Percentiles rank a stretch among this genome's conserved stretches.
Conservation (phyloP, 768 basidiomycete species). For the Trichaptum fuscoviolaceum region DNA sequence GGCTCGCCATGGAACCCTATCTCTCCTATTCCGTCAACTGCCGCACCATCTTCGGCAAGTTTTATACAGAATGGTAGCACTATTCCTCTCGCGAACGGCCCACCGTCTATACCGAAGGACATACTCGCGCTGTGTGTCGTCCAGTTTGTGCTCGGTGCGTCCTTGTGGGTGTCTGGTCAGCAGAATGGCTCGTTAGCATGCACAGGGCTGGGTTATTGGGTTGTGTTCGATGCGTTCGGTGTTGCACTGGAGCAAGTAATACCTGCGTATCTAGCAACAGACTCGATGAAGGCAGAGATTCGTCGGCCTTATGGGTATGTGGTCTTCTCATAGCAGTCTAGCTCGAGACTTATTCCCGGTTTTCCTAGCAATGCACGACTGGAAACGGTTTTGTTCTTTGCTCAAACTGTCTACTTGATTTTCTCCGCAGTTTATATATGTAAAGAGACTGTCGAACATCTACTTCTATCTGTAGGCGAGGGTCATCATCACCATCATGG, state of each 20-base stretch:
- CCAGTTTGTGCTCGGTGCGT: conserved; percentile 62
- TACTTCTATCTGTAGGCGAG: conserved; percentile 65
- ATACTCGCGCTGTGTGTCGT: conserved; percentile 12
- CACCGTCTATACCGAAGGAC: conserved; percentile 9
- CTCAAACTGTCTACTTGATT: conserved; percentile 89
- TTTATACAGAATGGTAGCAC: conserved; percentile 5
- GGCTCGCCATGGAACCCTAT: conserved; percentile 65
- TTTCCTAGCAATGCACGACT: conserved; percentile 53
- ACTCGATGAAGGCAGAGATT: conserved; percentile 25
- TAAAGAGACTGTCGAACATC: conserved; percentile 93
- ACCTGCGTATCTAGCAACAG: conserved; percentile 36
- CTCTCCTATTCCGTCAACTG: conserved; percentile 31
- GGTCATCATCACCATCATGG: conserved; percentile 59
- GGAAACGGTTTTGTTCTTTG: conserved; percentile 72
- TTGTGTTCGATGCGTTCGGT: conserved; percentile 91
- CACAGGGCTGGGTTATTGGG: conserved; percentile 93
- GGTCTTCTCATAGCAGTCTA: conserved; percentile 7
- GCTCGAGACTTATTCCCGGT: neutral
- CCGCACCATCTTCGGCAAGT: neutral
- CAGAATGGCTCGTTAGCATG: conserved; percentile 79
- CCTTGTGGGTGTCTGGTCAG: conserved; percentile 88
- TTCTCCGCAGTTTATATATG: conserved; percentile 95
- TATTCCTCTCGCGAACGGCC: conserved; percentile 3
- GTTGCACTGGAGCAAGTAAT: conserved; percentile 49
- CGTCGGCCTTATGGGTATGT: conserved; percentile 60